Conservation (phyloP, 306 rosid genomes). For the Erythrophleum fordii region DNA sequence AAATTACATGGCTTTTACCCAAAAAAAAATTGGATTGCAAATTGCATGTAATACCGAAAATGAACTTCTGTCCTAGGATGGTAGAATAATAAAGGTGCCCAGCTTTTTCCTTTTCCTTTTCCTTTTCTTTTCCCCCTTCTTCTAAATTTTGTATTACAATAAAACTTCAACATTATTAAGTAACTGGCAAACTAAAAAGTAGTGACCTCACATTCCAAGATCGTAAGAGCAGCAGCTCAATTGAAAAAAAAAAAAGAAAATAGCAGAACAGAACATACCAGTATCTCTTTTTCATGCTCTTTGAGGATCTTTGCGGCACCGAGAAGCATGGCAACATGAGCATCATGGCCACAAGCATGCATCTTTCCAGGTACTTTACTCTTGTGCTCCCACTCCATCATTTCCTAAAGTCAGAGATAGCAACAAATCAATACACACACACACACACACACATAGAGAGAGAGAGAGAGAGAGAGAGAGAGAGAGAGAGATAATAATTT, state of each 20-base stretch:
- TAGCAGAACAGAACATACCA: conserved; percentile 44
- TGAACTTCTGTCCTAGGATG: background rate
- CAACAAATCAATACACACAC: background rate
- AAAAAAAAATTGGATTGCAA: background rate
- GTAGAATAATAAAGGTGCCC: background rate
- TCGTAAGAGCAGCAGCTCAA: background rate
- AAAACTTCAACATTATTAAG: background rate
- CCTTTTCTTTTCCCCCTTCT: background rate
- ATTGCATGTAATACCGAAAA: background rate
- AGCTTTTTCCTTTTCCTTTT: conserved; percentile 11
- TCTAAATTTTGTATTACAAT: background rate
- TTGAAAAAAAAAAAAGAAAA: background rate
- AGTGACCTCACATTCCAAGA: conserved; percentile 2
- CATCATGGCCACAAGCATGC: conserved; percentile 99
- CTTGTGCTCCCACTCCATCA: conserved; percentile 95
- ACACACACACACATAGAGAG: background rate
- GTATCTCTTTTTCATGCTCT: conserved; percentile 68
- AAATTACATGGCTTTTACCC: background rate
- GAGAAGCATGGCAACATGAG: conserved; percentile 90
- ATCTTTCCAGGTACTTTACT: conserved; percentile 83
- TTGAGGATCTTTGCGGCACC: conserved; percentile 92
- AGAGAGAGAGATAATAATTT: background rate
- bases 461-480: too few species aligned
- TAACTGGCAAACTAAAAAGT: conserved; percentile 8
- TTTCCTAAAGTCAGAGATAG: conserved; percentile 54